Percentiles rank a stretch among this genome's conserved stretches.
These are phyloP conservation scores for Chaetomiaceae sp. DNA, from an alignment of 2,329 filamentous ascomycete species.

Conservation along the genomic window DNA sequence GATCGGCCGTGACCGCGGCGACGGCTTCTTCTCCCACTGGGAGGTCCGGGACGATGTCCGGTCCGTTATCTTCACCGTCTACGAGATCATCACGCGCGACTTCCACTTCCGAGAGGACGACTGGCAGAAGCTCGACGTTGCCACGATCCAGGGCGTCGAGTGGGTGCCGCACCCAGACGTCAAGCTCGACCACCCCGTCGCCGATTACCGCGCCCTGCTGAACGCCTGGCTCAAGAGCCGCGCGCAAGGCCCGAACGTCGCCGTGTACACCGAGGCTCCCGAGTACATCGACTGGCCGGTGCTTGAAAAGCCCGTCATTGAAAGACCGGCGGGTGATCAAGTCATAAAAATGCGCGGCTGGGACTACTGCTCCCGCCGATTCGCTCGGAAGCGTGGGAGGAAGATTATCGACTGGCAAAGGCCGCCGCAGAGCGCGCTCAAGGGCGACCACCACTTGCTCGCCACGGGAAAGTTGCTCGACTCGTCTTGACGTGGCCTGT, in stretches of 20 bases:
- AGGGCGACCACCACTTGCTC: background rate
- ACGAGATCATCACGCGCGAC: slow-evolving; percentile 3
- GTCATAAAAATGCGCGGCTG: background rate
- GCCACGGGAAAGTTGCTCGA: background rate
- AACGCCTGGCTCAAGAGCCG: background rate
- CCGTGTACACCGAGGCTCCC: slow-evolving; percentile 1
- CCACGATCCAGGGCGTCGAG: background rate
- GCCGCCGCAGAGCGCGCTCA: background rate
- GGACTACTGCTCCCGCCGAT: background rate
- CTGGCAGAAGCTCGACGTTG: background rate
- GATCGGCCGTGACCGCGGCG: background rate
- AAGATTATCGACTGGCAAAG: background rate
- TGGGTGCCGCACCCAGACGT: background rate
- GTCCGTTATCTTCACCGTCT: background rate
- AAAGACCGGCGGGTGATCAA: background rate
- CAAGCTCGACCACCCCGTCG: background rate
- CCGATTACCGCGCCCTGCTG: background rate
- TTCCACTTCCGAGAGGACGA: background rate
- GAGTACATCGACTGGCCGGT: background rate
- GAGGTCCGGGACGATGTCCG: background rate
- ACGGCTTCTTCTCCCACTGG: background rate
- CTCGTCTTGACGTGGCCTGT: background rate
- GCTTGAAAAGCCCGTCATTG: background rate
- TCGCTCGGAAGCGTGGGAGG: background rate
- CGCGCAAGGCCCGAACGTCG: background rate